Conservation (phyloP, 768 basidiomycete genomes). For the Myochromella boudieri region DNA sequence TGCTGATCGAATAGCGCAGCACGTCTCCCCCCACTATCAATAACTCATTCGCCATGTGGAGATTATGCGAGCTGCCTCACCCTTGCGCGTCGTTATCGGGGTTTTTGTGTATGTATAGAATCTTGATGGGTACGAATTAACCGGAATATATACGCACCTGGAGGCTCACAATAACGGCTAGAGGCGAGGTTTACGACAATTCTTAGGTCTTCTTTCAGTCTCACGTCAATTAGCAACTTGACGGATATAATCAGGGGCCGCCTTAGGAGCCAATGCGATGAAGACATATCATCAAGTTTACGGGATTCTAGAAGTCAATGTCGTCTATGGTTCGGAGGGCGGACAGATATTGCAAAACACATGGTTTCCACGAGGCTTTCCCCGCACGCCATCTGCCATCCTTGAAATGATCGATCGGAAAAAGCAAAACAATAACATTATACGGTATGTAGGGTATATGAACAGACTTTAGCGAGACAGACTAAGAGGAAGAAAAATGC, state of each 20-base stretch:
- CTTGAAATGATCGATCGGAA: too few relatives aligned
- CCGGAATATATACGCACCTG: neutral
- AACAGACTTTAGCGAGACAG: conserved; percentile 11
- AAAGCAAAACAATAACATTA: conserved; percentile 14
- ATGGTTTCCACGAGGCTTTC: conserved; percentile 17
- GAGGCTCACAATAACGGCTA: neutral
- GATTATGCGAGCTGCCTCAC: neutral
- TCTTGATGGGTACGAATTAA: neutral
- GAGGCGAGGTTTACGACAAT: neutral
- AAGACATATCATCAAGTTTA: too few relatives aligned
- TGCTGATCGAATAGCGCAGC: conserved; percentile 1
- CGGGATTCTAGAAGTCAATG: too few relatives aligned
- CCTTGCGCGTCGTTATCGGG: neutral
- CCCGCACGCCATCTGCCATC: too few relatives aligned
- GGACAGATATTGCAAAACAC: too few relatives aligned
- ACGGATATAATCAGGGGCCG: too few relatives aligned
- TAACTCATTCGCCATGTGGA: too few relatives aligned
- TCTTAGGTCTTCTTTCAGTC: too few relatives aligned
- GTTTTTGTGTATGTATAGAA: neutral
- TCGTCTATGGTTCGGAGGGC: too few relatives aligned
- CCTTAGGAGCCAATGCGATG: too few relatives aligned
- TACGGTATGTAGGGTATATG: conserved; percentile 14
- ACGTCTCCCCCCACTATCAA: neutral
- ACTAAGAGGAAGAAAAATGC: conserved; percentile 16
- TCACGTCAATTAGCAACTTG: too few relatives aligned